A percentile compares a stretch with the other conserved stretches of the same genome.
Conservation (phyloP, 2,329 filamentous ascomycete genomes). For the Helotiales sp. region DNA sequence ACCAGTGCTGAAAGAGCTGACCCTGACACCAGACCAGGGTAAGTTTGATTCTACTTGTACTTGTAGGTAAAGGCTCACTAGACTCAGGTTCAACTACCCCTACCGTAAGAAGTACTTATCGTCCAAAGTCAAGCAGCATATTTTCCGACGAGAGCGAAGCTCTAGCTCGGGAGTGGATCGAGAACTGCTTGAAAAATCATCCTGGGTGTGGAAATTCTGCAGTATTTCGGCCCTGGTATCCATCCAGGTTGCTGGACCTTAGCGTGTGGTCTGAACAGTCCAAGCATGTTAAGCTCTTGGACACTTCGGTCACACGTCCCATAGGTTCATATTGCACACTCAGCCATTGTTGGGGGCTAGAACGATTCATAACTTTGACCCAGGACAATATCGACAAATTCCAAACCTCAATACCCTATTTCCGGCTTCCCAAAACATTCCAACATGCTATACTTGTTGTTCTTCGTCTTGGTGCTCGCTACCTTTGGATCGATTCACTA, state of each 20-base stretch:
- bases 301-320: neutral
- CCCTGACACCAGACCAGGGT: neutral
- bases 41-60: no score
- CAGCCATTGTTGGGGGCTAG: neutral
- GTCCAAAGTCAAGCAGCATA: neutral
- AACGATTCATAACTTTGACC: neutral
- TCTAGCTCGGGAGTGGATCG: neutral
- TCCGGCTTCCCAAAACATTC: neutral
- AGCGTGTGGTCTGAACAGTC: neutral
- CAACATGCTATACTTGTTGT: neutral
- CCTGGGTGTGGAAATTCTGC: neutral
- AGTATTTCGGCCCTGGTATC: neutral
- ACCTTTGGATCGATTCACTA: constrained; percentile 6
- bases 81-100: neutral
- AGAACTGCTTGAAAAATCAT: neutral
- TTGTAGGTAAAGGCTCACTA: neutral
- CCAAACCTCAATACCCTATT: neutral
- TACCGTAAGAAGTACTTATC: neutral
- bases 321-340: neutral
- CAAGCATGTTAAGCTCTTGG: neutral
- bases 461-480: neutral
- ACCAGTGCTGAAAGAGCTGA: neutral
- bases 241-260: neutral
- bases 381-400: neutral
- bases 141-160: neutral